Conservation (phyloP, 2,329 filamentous ascomycete species). For the Pseudocercospora fijiensis region DNA sequence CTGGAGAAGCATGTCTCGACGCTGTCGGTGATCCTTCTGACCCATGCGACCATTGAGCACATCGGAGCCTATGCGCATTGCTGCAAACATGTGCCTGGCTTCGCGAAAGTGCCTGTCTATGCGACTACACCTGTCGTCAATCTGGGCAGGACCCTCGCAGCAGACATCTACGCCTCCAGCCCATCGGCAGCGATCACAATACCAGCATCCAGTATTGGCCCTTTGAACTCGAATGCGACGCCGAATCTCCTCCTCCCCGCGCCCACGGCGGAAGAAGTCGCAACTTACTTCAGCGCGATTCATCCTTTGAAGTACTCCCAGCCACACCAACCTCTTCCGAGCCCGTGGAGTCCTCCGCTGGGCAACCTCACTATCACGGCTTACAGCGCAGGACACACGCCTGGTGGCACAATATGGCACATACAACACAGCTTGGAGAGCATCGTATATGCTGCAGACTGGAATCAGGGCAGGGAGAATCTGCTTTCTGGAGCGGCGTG, state of each 20-base stretch:
- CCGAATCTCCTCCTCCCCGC: slow-evolving; percentile 63
- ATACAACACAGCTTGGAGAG: slow-evolving; percentile 96
- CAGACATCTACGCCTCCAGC: slow-evolving; percentile 88
- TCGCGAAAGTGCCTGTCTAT: slow-evolving; percentile 89
- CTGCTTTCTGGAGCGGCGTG: slow-evolving; percentile 91
- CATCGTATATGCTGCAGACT: slow-evolving; percentile 95
- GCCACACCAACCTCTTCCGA: slow-evolving; percentile 83
- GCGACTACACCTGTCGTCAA: slow-evolving; percentile 92
- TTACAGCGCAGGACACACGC: slow-evolving; percentile 92
- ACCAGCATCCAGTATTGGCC: slow-evolving; percentile 62
- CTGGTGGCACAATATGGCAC: slow-evolving; percentile 98
- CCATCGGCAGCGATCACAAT: slow-evolving; percentile 85
- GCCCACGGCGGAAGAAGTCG: slow-evolving; percentile 84
- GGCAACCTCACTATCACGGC: slow-evolving; percentile 93
- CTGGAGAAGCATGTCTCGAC: slow-evolving; percentile 92
- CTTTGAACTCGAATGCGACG: slow-evolving; percentile 55
- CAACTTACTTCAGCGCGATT: slow-evolving; percentile 84
- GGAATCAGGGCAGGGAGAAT: slow-evolving; percentile 97
- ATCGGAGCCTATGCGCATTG: slow-evolving; percentile 92
- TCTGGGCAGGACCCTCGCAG: slow-evolving; percentile 82
- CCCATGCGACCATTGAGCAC: slow-evolving; percentile 88
- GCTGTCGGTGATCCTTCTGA: slow-evolving; percentile 88
- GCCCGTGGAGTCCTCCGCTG: slow-evolving; percentile 82
- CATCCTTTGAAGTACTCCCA: slow-evolving; percentile 96
- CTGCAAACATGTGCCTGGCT: slow-evolving; percentile 92